Base-by-base conservation (phyloP, 805 yeast species). In the Ogataea methanolica region DNA sequence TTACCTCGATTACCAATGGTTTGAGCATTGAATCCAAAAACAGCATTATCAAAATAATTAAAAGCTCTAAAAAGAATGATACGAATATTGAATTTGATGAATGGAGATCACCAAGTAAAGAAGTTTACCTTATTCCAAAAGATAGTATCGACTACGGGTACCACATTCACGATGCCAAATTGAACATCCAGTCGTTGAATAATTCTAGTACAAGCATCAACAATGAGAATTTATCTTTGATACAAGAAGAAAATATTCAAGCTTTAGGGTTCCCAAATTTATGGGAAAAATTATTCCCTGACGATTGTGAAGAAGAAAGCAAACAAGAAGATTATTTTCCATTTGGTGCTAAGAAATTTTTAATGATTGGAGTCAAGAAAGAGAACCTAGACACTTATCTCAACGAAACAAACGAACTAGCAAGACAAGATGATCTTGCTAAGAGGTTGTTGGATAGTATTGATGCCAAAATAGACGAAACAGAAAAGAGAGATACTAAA, bases 41-140 rank as follows among this genome's bases (percentile, higher is more conserved):
- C 34, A 51, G 47, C 22, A 45, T 60, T n/a, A 37, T 56, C 26
- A 39, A 40, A 6, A 51, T 50, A 14, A 60, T 62, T 47, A 38
- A 38, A 15, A 14, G 14, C 4, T 14, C 31, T 9, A 22, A 23
- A 14, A 37, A 19, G 54, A 56, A 39, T 38, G 47, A 21, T 50
- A 60, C 45, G 49, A 58, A 39, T 46, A 54, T 8, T 48, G 45
- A 15, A 6, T 63, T 59, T 40, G 57, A 55, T 36, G 56, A 53
- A 34, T 65, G 69, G 69, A 41, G 46, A 33, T 52, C 63, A 3
- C 66, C 68, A 6, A 39, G 43, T 4, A 61, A 61, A 17, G 55
- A 52, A 8, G 21, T 45, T 5, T 61, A 54, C 47, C 42, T 65
- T 17, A 54, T 65, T 29, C 67, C 69, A 6, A 45, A 35, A 23